phyloP scores from a whole-genome alignment of 371 early-diverging fungal genomes.

The Saksenaea vasiformis region DNA sequence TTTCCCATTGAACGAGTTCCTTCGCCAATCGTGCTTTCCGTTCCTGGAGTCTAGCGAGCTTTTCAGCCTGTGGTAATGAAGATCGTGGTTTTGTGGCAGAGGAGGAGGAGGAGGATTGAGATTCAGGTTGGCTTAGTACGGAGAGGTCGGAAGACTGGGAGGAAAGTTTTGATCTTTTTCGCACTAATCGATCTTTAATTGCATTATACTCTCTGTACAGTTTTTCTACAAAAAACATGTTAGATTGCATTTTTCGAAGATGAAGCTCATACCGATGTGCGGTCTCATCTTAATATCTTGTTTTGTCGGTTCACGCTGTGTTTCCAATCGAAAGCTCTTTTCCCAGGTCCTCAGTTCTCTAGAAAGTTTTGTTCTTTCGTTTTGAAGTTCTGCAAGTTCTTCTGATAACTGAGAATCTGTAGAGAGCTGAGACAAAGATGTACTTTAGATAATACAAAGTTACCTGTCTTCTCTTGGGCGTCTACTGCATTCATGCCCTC shows the following conservation, averaged over 20 bases:
- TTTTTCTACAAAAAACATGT: neutral
- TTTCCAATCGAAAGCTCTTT: neutral
- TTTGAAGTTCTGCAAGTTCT: neutral
- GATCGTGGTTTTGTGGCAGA: neutral
- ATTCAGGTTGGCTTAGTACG: neutral
- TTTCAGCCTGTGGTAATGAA: neutral
- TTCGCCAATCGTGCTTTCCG: neutral
- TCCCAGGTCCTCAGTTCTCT: neutral
- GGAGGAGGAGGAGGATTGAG: neutral
- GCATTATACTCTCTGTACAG: neutral
- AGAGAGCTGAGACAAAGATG: neutral
- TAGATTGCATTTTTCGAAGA: neutral
- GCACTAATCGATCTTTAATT: neutral
- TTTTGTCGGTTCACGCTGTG: neutral
- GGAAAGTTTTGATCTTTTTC: neutral
- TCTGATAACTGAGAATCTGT: neutral
- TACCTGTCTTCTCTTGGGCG: too few species aligned
- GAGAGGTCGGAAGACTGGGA: neutral
- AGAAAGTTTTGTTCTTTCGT: neutral
- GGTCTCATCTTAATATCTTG: neutral
- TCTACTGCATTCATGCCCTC: neutral
- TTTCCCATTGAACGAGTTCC: neutral
- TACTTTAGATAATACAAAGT: neutral
- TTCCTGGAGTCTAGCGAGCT: neutral
- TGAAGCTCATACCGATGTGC: neutral